A percentile compares a stretch with the other conserved stretches of the same genome.
These are phyloP conservation scores for Chalciporus chontae DNA, from an alignment of 768 basidiomycete genomes.

Conservation along the genomic window DNA sequence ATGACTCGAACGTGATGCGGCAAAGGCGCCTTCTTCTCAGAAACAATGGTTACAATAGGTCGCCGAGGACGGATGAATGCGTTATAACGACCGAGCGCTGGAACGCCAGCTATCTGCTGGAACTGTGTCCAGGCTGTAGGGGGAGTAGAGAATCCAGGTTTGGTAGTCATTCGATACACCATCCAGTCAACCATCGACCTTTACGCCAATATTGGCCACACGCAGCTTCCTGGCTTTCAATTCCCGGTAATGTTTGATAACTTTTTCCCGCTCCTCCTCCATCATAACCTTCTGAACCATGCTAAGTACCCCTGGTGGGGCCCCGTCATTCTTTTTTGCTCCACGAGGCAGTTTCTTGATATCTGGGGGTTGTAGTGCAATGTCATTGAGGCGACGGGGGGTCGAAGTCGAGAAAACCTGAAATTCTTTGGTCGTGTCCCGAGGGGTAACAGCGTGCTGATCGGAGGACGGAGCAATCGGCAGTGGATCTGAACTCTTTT, in stretches of 20 bases:
- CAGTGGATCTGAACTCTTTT: constrained; percentile 13
- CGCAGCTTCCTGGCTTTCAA: constrained; percentile 51
- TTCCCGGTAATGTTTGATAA: constrained; percentile 62
- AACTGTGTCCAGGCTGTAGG: constrained; percentile 1
- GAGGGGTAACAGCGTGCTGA: constrained; percentile 18
- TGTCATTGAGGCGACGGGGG: constrained; percentile 67
- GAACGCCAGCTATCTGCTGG: constrained; percentile 2
- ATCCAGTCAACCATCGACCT: constrained; percentile 8
- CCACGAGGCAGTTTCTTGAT: constrained; percentile 55
- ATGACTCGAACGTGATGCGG: not conserved
- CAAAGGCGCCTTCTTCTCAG: constrained; percentile 2
- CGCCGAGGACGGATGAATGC: constrained; percentile 3
- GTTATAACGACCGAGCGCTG: not conserved
- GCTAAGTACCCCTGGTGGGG: constrained; percentile 50
- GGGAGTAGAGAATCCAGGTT: constrained; percentile 5
- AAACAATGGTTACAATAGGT: constrained; percentile 4
- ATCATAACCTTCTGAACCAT: constrained; percentile 77
- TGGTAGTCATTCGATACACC: constrained; percentile 6
- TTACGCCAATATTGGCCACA: constrained; percentile 11
- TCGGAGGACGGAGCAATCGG: constrained; percentile 10
- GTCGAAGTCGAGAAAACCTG: constrained; percentile 45
- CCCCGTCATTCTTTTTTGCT: constrained; percentile 25
- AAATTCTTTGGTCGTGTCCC: constrained; percentile 44
- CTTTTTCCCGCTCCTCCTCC: constrained; percentile 71
- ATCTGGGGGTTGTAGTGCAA: constrained; percentile 65